Base-by-base conservation (phyloP, 2,329 filamentous ascomycete species). In the Aspergillus jensenii region DNA sequence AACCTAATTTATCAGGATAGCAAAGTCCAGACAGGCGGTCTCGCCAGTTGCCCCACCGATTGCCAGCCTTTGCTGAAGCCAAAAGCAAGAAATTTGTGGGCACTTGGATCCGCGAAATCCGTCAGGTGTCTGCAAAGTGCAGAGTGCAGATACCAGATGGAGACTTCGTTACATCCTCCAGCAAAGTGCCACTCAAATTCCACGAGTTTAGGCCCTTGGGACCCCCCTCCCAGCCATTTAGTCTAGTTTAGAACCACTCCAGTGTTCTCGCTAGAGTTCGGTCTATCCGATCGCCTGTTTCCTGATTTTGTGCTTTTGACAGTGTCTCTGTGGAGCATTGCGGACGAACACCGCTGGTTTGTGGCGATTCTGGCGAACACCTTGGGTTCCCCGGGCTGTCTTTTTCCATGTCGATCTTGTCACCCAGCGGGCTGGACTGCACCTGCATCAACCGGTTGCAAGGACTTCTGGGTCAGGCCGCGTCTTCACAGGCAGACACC, bases 281-380 rank as follows among this genome's bases (percentile, higher is more conserved):
- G 52, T 59, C 54, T 55, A 55, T 54, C 59, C 54, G 59, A 54
- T 51, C 25, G 44, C 17, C 17, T 19, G 11, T 40, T 41, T 50
- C 39, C 48, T 14, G 21, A 23, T 25, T 37, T 52, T 58, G 39
- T 35, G 31, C 55, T 51, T 56, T 52, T 46, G 50, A 52, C 39
- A 46, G 21, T 55, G 43, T 50, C 41, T 52, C 39, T 46, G 59
- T 65, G 64, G 62, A 55, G 59, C 56, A 19, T 56, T 53, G 47
- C 52, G 51, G 52, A 55, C 43, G 53, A 55, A 49, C 45, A 39
- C 39, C 53, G n/a, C 17, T n/a, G 23, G 27, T 27, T 40, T 56
- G 57, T 65, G 64, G 61, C 58, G 49, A 63, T 40, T 56, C 55
- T 65, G 64, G 59, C 58, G 49, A 65, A 49, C 54, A 50, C 54